A percentile compares a stretch with the other conserved stretches of the same genome.
Evolutionary conservation across 768 basidiomycete genomes (phyloP).

Genomic region (Punctularia strigosozonata): DNA sequence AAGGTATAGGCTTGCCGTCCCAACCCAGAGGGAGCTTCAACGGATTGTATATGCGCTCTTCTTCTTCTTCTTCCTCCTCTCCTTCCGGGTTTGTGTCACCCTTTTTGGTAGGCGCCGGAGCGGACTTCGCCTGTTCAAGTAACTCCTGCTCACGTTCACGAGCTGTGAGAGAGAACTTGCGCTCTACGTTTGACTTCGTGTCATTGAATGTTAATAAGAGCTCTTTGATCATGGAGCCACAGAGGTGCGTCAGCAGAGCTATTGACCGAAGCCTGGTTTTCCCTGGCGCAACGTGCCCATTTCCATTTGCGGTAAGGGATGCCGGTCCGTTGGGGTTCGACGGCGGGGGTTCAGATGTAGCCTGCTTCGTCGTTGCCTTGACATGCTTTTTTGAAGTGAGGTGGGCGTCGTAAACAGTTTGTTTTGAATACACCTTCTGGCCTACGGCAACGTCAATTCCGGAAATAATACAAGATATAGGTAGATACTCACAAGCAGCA

Average conservation of each 20-base stretch:
- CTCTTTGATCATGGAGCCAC: conserved; percentile 50
- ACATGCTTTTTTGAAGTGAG: conserved; percentile 91
- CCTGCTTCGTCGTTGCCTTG: conserved; percentile 77
- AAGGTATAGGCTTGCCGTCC: conserved; percentile 99
- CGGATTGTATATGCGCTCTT: conserved; percentile 96
- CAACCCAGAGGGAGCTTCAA: conserved; percentile 93
- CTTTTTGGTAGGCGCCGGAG: conserved; percentile 34
- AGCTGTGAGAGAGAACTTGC: conserved; percentile 93
- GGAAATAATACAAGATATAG: conserved; percentile 5
- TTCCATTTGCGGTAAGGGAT: conserved; percentile 14
- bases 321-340: conserved; percentile 50
- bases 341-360: conserved; percentile 29
- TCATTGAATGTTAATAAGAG: conserved; percentile 67
- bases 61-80: conserved; percentile 83
- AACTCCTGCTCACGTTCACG: conserved; percentile 93
- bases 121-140: conserved; percentile 51
- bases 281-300: no score
- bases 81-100: conserved; percentile 28
- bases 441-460: conserved; percentile 32
- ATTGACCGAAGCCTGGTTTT: conserved; percentile 49
- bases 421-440: conserved; percentile 91
- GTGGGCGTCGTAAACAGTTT: conserved; percentile 96
- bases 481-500: conserved; percentile 60
- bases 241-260: conserved; percentile 63
- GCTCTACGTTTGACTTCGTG: conserved; percentile 93